phyloP scores from a whole-genome alignment of 108 stramenopile genomes.

The Epithemia pelagica region DNA sequence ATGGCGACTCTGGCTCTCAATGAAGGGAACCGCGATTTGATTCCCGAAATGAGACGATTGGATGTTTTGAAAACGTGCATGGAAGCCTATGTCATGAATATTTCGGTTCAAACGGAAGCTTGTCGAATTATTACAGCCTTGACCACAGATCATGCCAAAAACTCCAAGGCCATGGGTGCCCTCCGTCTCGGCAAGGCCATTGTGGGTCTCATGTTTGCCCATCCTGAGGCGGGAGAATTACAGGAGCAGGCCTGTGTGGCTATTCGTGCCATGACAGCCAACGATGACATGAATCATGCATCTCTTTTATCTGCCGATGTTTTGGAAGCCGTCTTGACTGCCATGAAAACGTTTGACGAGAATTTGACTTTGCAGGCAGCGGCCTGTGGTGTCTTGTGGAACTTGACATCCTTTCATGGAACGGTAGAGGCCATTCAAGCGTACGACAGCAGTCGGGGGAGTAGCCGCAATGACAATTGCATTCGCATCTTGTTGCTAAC shows the following conservation, averaged over 20 bases:
- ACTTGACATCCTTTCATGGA: not conserved
- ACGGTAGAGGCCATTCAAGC: not conserved
- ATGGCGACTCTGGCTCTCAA: not conserved
- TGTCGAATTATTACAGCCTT: not conserved
- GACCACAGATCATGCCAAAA: not conserved
- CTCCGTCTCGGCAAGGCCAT: not conserved
- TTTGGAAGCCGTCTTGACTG: not conserved
- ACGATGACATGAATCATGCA: not conserved
- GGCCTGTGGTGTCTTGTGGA: slow-evolving; percentile 5
- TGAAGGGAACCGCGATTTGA: not conserved
- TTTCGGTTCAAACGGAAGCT: not conserved
- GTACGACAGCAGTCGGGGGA: not conserved
- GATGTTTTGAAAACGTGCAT: slow-evolving; percentile 4
- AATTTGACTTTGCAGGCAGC: not conserved
- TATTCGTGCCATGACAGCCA: not conserved
- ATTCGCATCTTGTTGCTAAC: not conserved
- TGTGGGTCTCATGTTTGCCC: not conserved
- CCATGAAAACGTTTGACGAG: not conserved
- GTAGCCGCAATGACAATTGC: not conserved
- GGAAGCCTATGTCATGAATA: not conserved
- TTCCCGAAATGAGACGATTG: slow-evolving; percentile 1
- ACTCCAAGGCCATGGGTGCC: slow-evolving; percentile 1
- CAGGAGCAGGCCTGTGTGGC: not conserved
- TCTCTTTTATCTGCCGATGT: not conserved
- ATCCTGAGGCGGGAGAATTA: not conserved